Base-by-base conservation (phyloP, 345 rosid genomes). In the Aquilaria malaccensis region DNA sequence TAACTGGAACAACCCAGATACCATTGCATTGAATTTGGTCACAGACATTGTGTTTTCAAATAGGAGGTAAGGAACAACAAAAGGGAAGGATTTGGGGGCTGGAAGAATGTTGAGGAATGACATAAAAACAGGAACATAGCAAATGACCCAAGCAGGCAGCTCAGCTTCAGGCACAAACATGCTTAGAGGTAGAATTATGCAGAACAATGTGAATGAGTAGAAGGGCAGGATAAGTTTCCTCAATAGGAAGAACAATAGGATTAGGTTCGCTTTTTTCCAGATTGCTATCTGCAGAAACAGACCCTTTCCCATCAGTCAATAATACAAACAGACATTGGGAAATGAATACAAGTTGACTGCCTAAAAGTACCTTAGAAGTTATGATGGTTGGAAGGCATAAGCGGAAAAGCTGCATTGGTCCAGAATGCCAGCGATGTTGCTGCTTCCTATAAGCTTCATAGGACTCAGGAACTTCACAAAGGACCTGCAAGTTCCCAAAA, bases 401-500 rank as follows among this genome's bases (percentile, higher is more conserved):
- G 62, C 96, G 96, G 74, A 88, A 88, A 46, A 88, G 96, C 55
- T 88, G 91, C 96, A 88, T 88, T 3, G 96, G 96, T 53, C 96
- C 96, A 0, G 96, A 88, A 74, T 88, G 96, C 96, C 96, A 88
- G 46, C 96, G 90, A 74, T 88, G 93, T 72, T 88, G 96, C 71
- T 88, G 96, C 82, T 88, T 88, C 82, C 87, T 82, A 77, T 88
- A 88, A 60, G 96, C 93, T 80, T 88, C 96, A 54, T 83, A 88
- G 41, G 93, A 86, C 72, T 84, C 96, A 0, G 96, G 96, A 74
- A 88, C 85, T 75, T 88, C 96, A 59, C 96, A 88, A 49, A 88
- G 87, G 64, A 89, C 93, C 93, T 89, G 66, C 58, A 33, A 61
- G 10, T 59, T 69, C 50, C 52, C 60, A 51, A 11, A 13, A 9